phyloP scores from a whole-genome alignment of 768 basidiomycete genomes.

The Hebeloma cylindrosporum region DNA sequence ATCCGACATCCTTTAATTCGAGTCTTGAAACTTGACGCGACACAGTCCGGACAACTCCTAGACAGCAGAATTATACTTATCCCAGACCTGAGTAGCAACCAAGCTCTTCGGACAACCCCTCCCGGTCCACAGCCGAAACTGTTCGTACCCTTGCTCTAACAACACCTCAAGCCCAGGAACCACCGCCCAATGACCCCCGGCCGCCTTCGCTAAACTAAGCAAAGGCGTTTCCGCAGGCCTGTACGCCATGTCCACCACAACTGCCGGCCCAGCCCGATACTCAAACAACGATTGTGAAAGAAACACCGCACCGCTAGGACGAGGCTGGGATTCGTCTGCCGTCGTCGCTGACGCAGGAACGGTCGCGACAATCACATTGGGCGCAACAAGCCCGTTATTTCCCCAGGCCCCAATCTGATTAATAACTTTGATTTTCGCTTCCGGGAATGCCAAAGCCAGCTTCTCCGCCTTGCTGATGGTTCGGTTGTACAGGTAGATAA shows the following conservation, averaged over 20 bases:
- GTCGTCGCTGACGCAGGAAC: conserved; percentile 73
- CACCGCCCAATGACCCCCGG: conserved; percentile 56
- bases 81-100: conserved; percentile 26
- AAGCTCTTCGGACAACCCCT: conserved; percentile 49
- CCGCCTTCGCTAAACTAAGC: conserved; percentile 59
- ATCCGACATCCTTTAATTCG: neutral
- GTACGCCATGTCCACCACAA: conserved; percentile 94
- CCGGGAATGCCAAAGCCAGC: conserved; percentile 67
- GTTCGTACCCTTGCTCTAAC: conserved; percentile 85
- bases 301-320: conserved; percentile 39
- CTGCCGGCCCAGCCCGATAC: conserved; percentile 48
- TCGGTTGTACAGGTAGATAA: conserved; percentile 87
- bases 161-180: conserved; percentile 85
- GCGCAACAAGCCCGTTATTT: conserved; percentile 36
- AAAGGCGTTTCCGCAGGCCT: conserved; percentile 85
- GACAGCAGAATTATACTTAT: conserved; percentile 20
- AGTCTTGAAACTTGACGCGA: too few relatives aligned
- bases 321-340: conserved; percentile 21
- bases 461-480: conserved; percentile 72
- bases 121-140: conserved; percentile 83
- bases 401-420: conserved; percentile 58
- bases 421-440: conserved; percentile 58
- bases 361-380: conserved; percentile 83
- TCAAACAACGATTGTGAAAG: conserved; percentile 61
- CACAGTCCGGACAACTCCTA: too few relatives aligned